Conservation (phyloP, 2,329 filamentous ascomycete species). For the Raffaelea arxii region DNA sequence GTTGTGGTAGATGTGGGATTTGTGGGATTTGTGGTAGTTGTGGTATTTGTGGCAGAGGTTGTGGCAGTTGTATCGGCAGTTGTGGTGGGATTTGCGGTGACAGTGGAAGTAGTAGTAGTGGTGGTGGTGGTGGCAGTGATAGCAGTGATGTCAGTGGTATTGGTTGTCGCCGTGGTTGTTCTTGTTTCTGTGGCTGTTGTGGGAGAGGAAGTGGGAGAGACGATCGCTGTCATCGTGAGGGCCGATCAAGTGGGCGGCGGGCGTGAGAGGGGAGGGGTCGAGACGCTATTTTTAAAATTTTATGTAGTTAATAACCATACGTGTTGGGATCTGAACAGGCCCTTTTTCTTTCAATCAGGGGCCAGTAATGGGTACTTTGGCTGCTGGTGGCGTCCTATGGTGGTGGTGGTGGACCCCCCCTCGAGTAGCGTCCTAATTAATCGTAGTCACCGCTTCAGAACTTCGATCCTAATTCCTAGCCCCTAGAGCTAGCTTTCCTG, state of each 20-base stretch:
- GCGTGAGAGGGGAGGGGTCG: slow-evolving; percentile 8
- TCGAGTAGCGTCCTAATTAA: slow-evolving; percentile 9
- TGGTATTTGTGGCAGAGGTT: too few species aligned
- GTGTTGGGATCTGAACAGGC: background rate
- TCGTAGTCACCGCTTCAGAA: slow-evolving; percentile 9
- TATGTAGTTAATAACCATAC: background rate
- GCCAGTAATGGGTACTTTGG: slow-evolving; percentile 3
- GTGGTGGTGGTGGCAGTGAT: too few species aligned
- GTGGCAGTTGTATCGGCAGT: too few species aligned
- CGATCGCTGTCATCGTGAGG: slow-evolving; percentile 37
- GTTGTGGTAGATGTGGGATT: too few species aligned
- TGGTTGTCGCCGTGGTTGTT: too few species aligned
- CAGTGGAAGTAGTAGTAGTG: too few species aligned
- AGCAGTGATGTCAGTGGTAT: too few species aligned
- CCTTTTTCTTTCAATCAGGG: background rate
- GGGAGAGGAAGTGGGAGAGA: slow-evolving; percentile 44
- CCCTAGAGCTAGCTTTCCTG: background rate
- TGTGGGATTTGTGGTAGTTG: too few species aligned
- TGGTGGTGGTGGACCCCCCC: slow-evolving; percentile 8
- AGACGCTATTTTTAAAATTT: slow-evolving; percentile 9
- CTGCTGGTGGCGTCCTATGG: slow-evolving; percentile 1
- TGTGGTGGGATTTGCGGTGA: too few species aligned
- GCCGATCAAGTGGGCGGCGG: slow-evolving; percentile 4
- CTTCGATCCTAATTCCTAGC: background rate
- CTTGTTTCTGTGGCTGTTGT: slow-evolving; percentile 34